Evolutionary conservation across 352 stramenopile genomes (phyloP), one percentile per base, ranked within the genome.

Genomic region (Pythium coloratum): DNA sequence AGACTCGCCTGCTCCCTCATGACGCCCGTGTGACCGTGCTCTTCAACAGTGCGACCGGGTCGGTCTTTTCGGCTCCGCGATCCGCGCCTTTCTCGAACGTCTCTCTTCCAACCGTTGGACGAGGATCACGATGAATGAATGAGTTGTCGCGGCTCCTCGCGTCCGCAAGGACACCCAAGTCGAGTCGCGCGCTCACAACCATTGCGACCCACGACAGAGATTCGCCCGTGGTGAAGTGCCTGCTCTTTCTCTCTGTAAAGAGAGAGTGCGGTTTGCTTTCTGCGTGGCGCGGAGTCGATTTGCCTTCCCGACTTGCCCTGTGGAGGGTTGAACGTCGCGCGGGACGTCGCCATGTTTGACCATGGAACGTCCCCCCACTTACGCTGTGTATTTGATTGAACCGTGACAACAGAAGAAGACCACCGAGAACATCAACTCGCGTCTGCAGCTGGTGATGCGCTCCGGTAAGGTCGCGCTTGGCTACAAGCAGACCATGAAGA

Each of bases 381-480:
- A 71, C 55, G 30, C 10, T 30, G 78, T 77, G 8, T 30, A 38
- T 61, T 34, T 70, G 36, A 56, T 58, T 55, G 50, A 18, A 42
- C 32, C 34, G 13, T 32, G 47, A 58, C 75, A 88, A 75, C 72
- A 96, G 86, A 99, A 99, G 87, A 99, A 99, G 90, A 92, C 86
- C 70, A 91, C 95, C 71, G 97, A 99, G 76, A 98, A 96, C 76
- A 99, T 99, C 90, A 99, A 99, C 96, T 98, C 95, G 72, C 95
- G 97, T 63, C 87, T 99, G 64, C 97, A 99, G 90, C 87, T 99
- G 63, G 97, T 99, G 56, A 99, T 99, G 95, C 98, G 98, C 79
- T 99, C 93, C 40, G 98, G 98, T 73, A 99, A 99, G 91, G 97
- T 98, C 57, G 90, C 94, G 63, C 91, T 99, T 67, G 98, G 98